Percentiles rank a stretch among this genome's conserved stretches.
Evolutionary conservation across 352 stramenopile species (phyloP).

Genomic region (Phytopythium oedochilum): DNA sequence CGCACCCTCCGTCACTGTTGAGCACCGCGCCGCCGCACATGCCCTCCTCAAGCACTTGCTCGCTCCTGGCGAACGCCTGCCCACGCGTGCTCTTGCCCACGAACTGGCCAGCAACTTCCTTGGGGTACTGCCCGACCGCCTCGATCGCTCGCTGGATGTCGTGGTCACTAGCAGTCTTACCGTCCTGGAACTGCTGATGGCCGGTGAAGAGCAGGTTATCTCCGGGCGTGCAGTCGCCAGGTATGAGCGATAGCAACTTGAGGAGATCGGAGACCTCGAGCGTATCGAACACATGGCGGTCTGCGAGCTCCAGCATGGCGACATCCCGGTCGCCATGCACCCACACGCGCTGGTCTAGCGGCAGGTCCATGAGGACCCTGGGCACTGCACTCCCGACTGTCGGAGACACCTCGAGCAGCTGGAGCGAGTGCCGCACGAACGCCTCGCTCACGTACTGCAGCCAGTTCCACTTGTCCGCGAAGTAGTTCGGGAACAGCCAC

Average conservation of each 20-base stretch:
- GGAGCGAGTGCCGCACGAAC: constrained; percentile 65
- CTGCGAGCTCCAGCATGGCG: constrained; percentile 47
- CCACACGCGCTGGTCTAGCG: constrained; percentile 41
- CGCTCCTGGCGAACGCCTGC: constrained; percentile 73
- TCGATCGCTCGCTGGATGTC: constrained; percentile 3
- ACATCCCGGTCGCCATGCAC: constrained; percentile 53
- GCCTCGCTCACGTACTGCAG: constrained; percentile 78
- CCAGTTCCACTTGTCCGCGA: constrained; percentile 74
- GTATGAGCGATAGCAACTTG: constrained; percentile 27
- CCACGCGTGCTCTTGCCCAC: constrained; percentile 47
- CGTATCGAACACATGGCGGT: constrained; percentile 22
- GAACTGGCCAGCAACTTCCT: constrained; percentile 50
- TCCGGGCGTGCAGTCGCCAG: constrained; percentile 16
- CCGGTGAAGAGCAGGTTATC: constrained; percentile 47
- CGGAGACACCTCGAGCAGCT: constrained; percentile 37
- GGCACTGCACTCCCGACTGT: constrained; percentile 6
- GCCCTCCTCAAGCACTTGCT: constrained; percentile 68
- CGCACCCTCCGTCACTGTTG: constrained; percentile 29
- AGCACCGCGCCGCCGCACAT: constrained; percentile 80
- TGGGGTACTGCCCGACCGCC: constrained; percentile 31
- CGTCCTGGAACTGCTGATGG: constrained; percentile 29
- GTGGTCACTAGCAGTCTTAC: constrained; percentile 8
- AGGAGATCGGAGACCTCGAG: constrained; percentile 25
- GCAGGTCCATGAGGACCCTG: constrained; percentile 49
- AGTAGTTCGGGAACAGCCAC: constrained; percentile 77